A percentile compares a stretch with the other conserved stretches of the same genome.
phyloP scores from a whole-genome alignment of 352 stramenopile genomes.

The Globisporangium spiculum region DNA sequence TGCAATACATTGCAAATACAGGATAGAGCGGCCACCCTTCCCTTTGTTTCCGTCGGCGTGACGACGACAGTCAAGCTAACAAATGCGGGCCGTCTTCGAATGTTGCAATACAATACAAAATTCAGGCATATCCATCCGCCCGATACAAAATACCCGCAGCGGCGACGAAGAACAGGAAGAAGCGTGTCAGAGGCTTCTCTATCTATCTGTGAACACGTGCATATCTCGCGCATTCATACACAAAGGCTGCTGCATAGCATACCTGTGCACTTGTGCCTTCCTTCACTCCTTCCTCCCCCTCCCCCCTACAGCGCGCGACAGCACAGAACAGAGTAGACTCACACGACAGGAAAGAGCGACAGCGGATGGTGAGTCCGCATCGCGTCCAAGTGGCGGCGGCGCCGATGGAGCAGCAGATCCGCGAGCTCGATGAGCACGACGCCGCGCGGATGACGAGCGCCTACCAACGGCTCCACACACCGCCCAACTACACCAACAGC shows the following conservation, averaged over 20 bases:
- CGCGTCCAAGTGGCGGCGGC: conserved; percentile 20
- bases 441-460: conserved; percentile 6
- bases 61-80: not conserved
- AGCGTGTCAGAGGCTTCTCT: not conserved
- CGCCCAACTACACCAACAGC: conserved; percentile 12
- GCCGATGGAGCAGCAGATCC: conserved; percentile 24
- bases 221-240: not conserved
- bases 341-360: too few species aligned
- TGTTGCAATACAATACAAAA: too few species aligned
- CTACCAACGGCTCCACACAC: conserved; percentile 11
- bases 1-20: too few species aligned
- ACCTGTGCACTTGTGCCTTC: not conserved
- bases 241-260: not conserved
- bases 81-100: not conserved
- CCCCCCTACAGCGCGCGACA: not conserved
- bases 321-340: too few species aligned
- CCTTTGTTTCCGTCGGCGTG: not conserved
- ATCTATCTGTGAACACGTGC: not conserved
- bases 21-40: too few species aligned
- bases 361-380: conserved; percentile 10
- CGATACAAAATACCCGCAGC: not conserved
- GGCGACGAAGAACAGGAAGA: not conserved
- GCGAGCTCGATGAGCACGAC: conserved; percentile 16
- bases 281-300: not conserved
- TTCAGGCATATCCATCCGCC: not conserved